phyloP scores from a whole-genome alignment of 2,329 filamentous ascomycete genomes.

The Microcyclosporella mali region DNA sequence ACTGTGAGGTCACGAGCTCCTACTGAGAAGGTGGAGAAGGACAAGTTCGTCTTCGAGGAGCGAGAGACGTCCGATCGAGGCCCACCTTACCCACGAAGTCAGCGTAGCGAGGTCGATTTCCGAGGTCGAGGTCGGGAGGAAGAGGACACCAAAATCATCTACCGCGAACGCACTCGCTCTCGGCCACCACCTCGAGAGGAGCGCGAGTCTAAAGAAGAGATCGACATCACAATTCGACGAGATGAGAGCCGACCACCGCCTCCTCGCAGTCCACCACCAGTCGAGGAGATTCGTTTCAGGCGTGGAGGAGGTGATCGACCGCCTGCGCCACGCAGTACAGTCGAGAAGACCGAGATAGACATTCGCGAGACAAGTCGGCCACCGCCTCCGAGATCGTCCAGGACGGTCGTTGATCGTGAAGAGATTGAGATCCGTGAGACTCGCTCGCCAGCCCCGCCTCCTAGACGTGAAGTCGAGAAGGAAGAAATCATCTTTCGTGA shows the following conservation, averaged over 20 bases:
- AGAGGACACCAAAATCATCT: slow-evolving; percentile 36
- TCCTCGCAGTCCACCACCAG: slow-evolving; percentile 26
- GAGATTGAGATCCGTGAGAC: slow-evolving; percentile 35
- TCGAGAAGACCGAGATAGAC: slow-evolving; percentile 29
- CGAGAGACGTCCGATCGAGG: slow-evolving; percentile 20
- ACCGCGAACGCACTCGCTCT: slow-evolving; percentile 34
- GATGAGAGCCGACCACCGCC: slow-evolving; percentile 27
- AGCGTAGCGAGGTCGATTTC: slow-evolving; percentile 20
- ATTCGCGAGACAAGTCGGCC: slow-evolving; percentile 21
- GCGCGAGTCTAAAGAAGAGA: slow-evolving; percentile 29
- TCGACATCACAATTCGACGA: slow-evolving; percentile 31
- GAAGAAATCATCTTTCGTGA: slow-evolving; percentile 36
- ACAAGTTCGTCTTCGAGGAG: slow-evolving; percentile 35
- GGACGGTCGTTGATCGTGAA: slow-evolving; percentile 20
- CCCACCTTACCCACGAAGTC: slow-evolving; percentile 25
- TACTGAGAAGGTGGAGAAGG: slow-evolving; percentile 37
- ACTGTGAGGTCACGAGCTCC: slow-evolving; percentile 24
- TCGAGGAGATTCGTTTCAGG: slow-evolving; percentile 46
- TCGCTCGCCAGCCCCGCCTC: slow-evolving; percentile 19
- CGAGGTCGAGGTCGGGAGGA: slow-evolving; percentile 5
- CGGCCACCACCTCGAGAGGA: slow-evolving; percentile 29
- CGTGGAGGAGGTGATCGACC: slow-evolving; percentile 31
- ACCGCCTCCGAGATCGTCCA: slow-evolving; percentile 15
- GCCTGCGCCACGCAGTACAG: slow-evolving; percentile 14
- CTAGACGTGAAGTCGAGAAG: slow-evolving; percentile 22